Conservation (phyloP, 2,329 filamentous ascomycete genomes). For the Epichloe bromicola region DNA sequence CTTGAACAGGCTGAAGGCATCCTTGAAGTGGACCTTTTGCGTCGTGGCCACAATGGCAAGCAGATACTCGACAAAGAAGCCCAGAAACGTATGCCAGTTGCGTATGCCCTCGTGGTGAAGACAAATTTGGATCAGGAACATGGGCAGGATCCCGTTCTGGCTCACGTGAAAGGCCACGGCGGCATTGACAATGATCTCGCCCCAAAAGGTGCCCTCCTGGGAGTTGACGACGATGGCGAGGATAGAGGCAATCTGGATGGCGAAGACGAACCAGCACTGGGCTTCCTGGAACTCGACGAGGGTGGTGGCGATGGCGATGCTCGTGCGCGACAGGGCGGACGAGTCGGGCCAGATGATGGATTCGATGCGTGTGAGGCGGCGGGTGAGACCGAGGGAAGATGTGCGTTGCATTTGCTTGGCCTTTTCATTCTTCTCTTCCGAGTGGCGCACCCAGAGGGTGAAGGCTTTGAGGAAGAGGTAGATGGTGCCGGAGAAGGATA, state of each 20-base stretch:
- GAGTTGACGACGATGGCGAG: slow-evolving; percentile 28
- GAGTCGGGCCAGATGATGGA: slow-evolving; percentile 25
- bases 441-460: slow-evolving; percentile 21
- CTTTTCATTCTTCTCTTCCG: slow-evolving; percentile 13
- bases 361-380: slow-evolving; percentile 21
- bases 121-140: slow-evolving; percentile 25
- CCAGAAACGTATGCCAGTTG: slow-evolving; percentile 27
- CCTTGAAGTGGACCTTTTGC: slow-evolving; percentile 21
- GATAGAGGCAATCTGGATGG: slow-evolving; percentile 26
- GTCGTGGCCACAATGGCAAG: slow-evolving; percentile 24
- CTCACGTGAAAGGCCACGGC: slow-evolving; percentile 25
- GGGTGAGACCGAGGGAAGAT: slow-evolving; percentile 10
- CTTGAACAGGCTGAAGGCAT: slow-evolving; percentile 22
- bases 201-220: slow-evolving; percentile 26
- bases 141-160: slow-evolving; percentile 24
- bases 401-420: background rate
- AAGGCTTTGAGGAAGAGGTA: slow-evolving; percentile 23
- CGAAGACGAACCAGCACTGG: slow-evolving; percentile 27
- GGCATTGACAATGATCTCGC: slow-evolving; percentile 25
- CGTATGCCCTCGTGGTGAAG: slow-evolving; percentile 26
- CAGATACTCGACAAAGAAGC: slow-evolving; percentile 25
- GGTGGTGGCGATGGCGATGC: slow-evolving; percentile 26
- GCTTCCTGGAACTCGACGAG: slow-evolving; percentile 28
- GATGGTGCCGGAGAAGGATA: slow-evolving; percentile 21
- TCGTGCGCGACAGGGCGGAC: slow-evolving; percentile 23